These are phyloP conservation scores for Globisporangium ultimum DNA, from an alignment of 352 stramenopile species.

Conservation along the genomic window DNA sequence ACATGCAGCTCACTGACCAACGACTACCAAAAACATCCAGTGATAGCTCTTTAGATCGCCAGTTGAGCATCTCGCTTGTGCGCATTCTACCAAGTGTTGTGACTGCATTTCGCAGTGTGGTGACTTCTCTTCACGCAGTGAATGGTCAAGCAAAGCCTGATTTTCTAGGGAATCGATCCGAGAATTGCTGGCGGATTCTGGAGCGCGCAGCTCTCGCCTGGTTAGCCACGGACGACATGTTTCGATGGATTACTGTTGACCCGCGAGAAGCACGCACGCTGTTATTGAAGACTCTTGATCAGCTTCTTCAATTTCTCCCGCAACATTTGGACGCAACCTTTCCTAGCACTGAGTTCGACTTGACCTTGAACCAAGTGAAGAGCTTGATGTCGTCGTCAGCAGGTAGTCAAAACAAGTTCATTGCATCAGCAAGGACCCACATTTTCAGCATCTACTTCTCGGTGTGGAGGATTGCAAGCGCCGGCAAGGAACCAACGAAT, in stretches of 20 bases:
- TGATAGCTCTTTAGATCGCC: conserved; percentile 35
- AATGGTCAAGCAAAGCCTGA: too few species aligned
- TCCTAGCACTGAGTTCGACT: background rate
- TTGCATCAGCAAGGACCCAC: background rate
- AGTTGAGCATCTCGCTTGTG: conserved; percentile 47
- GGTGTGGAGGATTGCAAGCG: background rate
- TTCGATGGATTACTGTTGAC: conserved; percentile 64
- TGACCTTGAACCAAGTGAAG: conserved; percentile 8
- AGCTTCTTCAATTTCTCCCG: conserved; percentile 20
- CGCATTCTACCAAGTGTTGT: conserved; percentile 34
- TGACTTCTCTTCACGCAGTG: too few species aligned
- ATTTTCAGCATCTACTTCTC: background rate
- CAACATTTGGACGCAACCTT: background rate
- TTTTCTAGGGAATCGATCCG: too few species aligned
- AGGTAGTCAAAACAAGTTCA: too few species aligned
- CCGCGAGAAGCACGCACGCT: conserved; percentile 29
- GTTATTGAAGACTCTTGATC: conserved; percentile 27
- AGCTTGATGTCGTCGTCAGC: background rate
- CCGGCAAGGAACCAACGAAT: background rate
- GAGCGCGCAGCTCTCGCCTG: conserved; percentile 37
- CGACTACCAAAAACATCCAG: background rate
- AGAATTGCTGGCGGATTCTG: conserved; percentile 34
- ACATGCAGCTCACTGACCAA: conserved; percentile 1
- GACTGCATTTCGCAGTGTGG: background rate
- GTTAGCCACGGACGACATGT: conserved; percentile 61